Conservation (phyloP, 768 basidiomycete species). For the Ramaria rubella region DNA sequence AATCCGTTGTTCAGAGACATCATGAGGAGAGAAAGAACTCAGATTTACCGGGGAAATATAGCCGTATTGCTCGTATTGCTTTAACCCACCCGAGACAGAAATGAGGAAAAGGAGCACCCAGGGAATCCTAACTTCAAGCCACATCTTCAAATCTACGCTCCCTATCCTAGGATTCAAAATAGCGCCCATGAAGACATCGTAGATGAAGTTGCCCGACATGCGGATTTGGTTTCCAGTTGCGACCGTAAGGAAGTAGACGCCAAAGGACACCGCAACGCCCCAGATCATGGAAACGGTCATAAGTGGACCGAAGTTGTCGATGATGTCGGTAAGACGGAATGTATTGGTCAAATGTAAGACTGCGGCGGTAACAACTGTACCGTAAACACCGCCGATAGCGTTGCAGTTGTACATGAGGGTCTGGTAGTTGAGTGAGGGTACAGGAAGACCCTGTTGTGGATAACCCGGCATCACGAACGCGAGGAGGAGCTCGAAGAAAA, state of each 20-base stretch:
- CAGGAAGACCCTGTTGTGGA: slow-evolving; percentile 90
- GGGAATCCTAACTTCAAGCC: slow-evolving; percentile 93
- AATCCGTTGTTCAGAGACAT: neutral
- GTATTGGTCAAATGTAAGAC: slow-evolving; percentile 70
- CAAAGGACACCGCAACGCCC: slow-evolving; percentile 74
- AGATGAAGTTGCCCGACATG: slow-evolving; percentile 92
- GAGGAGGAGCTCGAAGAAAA: slow-evolving; percentile 83
- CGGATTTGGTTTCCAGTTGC: slow-evolving; percentile 74
- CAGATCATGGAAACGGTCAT: slow-evolving; percentile 95
- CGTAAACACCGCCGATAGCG: slow-evolving; percentile 78
- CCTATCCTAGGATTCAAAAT: slow-evolving; percentile 90
- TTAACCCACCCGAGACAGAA: slow-evolving; percentile 86
- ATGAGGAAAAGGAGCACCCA: slow-evolving; percentile 96
- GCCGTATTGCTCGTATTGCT: slow-evolving; percentile 90
- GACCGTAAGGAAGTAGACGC: slow-evolving; percentile 75
- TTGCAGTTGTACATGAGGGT: slow-evolving; percentile 97
- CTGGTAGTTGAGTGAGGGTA: slow-evolving; percentile 89
- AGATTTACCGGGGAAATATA: slow-evolving; percentile 82
- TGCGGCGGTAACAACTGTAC: slow-evolving; percentile 69
- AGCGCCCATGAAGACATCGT: slow-evolving; percentile 97
- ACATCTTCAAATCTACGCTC: slow-evolving; percentile 94
- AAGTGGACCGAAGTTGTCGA: slow-evolving; percentile 92
- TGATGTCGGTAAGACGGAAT: slow-evolving; percentile 90
- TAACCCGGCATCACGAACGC: slow-evolving; percentile 90
- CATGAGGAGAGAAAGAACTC: neutral